Percentiles rank a stretch among this genome's conserved stretches.
Evolutionary conservation across 768 basidiomycete genomes (phyloP).

Genomic region (Cubamyces lactineus): DNA sequence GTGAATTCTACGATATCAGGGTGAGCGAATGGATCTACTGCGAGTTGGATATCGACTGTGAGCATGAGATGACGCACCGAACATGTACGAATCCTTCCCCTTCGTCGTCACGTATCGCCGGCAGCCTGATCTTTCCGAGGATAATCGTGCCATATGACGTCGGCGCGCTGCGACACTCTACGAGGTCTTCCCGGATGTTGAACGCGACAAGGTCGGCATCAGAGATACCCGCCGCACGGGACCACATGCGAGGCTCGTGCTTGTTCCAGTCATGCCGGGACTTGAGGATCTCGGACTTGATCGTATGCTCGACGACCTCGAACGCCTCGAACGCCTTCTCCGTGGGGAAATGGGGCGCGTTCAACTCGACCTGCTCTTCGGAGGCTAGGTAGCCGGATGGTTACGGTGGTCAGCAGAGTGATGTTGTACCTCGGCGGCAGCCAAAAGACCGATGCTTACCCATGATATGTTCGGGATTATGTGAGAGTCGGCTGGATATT

Average conservation of each 20-base stretch:
- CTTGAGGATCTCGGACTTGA: constrained; percentile 68
- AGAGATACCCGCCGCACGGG: constrained; percentile 53
- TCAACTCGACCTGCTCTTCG: constrained; percentile 56
- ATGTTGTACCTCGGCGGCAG: neutral
- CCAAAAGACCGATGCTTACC: neutral
- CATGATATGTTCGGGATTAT: neutral
- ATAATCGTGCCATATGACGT: constrained; percentile 74
- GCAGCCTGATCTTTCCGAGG: constrained; percentile 75
- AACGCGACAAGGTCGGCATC: constrained; percentile 59
- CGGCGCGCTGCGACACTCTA: constrained; percentile 52
- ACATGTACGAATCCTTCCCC: constrained; percentile 74
- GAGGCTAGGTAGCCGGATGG: constrained; percentile 2
- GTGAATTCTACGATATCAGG: constrained; percentile 55
- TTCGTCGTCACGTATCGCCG: constrained; percentile 61
- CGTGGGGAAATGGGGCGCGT: constrained; percentile 61
- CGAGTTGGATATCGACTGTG: neutral
- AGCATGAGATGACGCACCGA: constrained; percentile 47
- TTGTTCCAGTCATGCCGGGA: constrained; percentile 73
- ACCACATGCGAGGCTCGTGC: constrained; percentile 76
- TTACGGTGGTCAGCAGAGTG: neutral
- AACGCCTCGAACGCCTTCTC: constrained; percentile 69
- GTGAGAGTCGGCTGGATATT: neutral
- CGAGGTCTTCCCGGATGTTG: constrained; percentile 47
- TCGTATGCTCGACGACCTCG: constrained; percentile 50
- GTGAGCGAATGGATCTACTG: constrained; percentile 3